phyloP scores from a whole-genome alignment of 2,329 filamentous ascomycete species.

The Rugonectria rugulosa region DNA sequence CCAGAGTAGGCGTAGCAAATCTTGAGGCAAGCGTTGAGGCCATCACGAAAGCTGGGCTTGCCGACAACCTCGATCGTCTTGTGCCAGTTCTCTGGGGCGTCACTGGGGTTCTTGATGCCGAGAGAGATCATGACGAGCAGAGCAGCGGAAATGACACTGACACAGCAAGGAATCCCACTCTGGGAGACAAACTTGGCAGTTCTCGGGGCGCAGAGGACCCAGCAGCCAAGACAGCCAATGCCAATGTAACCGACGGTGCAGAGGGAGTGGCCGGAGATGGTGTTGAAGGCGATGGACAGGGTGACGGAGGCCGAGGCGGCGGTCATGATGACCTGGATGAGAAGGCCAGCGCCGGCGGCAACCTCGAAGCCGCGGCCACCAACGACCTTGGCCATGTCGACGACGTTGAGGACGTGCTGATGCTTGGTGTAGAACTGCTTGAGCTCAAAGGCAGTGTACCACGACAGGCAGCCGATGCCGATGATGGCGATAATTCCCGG shows the following conservation, averaged over 20 bases:
- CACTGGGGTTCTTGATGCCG: slow-evolving; percentile 40
- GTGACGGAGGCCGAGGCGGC: slow-evolving; percentile 72
- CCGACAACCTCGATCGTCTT: slow-evolving; percentile 41
- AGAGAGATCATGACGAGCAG: slow-evolving; percentile 49
- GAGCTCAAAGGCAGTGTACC: slow-evolving; percentile 56
- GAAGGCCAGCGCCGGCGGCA: slow-evolving; percentile 63
- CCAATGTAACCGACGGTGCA: slow-evolving; percentile 74
- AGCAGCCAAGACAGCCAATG: slow-evolving; percentile 68
- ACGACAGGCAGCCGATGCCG: slow-evolving; percentile 70
- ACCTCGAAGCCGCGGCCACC: slow-evolving; percentile 42
- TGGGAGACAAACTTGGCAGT: slow-evolving; percentile 60
- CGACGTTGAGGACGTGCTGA: slow-evolving; percentile 74
- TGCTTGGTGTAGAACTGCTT: slow-evolving; percentile 75
- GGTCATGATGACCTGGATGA: slow-evolving; percentile 77
- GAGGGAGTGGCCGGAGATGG: slow-evolving; percentile 65
- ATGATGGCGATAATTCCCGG: slow-evolving; percentile 74
- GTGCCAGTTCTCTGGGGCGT: slow-evolving; percentile 39
- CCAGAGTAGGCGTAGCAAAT: slow-evolving; percentile 48
- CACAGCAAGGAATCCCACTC: slow-evolving; percentile 43
- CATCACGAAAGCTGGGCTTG: slow-evolving; percentile 42
- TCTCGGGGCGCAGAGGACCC: slow-evolving; percentile 69
- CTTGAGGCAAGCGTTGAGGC: slow-evolving; percentile 44
- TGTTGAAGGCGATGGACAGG: slow-evolving; percentile 73
- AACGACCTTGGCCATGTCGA: slow-evolving; percentile 70
- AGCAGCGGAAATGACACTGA: slow-evolving; percentile 46